Evolutionary conservation across 257 asterid species (phyloP), one percentile per base, ranked within the genome.

Genomic region (Przewalskia tangutica): DNA sequence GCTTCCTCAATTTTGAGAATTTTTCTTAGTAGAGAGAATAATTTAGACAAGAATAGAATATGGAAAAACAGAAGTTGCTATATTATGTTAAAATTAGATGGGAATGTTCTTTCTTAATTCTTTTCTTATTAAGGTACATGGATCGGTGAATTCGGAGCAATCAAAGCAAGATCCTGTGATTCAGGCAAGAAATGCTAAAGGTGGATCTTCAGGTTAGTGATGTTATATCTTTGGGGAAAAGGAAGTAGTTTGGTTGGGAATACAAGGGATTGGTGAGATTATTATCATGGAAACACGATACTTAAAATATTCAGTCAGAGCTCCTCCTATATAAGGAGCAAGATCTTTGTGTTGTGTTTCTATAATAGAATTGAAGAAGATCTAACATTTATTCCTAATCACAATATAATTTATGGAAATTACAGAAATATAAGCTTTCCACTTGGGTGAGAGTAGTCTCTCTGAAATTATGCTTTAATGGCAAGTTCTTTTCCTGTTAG

Each of bases 121-220:
- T 7, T 44, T 70, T 62, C 50, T 56, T 34, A 91, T 65, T 81
- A 20, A 82, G 82, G 93, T 93, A 46, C 82, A 85, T 59, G 95
- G 85, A 32, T 71, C 86, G 4, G 16, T 67, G 76, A 88, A 77
- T 51, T 85, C 86, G 0, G 86, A 80, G 10, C 89, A 84, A 83
- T 87, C 85, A 90, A 92, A 90, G 86, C 85, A 81, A 75, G 90
- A 79, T 56, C 55, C 88, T 42, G 87, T 82, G 20, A 87, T 81
- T 84, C 91, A 83, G 50, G 84, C 77, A 34, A 84, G 89, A 90
- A 88, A 56, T 85, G 64, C 90, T 64, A 91, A 91, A 84, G 60
- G 77, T 85, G 89, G 89, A 58, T 27, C 77, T 67, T 54, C 91
- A 82, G 96, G 98, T 91, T 81, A 70, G 90, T 82, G 23, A 46